phyloP scores from a whole-genome alignment of 441 rosid genomes.

The Dalechampia spathulata region DNA sequence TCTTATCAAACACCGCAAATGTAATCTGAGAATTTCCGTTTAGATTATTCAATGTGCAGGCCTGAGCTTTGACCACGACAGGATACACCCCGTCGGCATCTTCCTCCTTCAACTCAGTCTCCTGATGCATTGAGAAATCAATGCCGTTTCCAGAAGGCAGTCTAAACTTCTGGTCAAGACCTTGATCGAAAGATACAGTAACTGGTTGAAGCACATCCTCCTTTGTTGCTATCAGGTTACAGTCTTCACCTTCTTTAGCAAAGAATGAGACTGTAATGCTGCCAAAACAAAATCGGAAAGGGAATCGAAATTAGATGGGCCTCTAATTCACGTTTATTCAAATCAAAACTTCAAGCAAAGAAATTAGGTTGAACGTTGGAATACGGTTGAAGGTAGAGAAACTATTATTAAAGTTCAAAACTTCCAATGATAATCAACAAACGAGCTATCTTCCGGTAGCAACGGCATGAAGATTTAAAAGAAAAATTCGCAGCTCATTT shows the following conservation, averaged over 20 bases:
- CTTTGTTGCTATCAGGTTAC: constrained; percentile 41
- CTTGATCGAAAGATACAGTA: constrained; percentile 55
- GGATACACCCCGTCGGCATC: constrained; percentile 63
- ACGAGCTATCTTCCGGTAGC: too few relatives aligned
- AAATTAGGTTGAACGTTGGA: too few relatives aligned
- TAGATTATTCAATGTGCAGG: constrained; percentile 23
- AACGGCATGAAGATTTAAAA: too few relatives aligned
- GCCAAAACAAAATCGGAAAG: too few relatives aligned
- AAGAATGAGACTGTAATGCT: constrained; percentile 77
- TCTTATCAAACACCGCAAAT: constrained; percentile 72
- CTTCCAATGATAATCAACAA: too few relatives aligned
- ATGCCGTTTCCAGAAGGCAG: constrained; percentile 71
- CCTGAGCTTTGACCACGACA: constrained; percentile 64
- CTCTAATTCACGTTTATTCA: too few relatives aligned
- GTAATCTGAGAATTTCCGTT: constrained; percentile 55
- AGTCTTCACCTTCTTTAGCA: constrained; percentile 57
- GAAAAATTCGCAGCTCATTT: too few relatives aligned
- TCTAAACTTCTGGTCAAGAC: constrained; percentile 52
- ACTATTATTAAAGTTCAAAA: too few relatives aligned
- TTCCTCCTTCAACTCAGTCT: constrained; percentile 44
- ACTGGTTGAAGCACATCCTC: constrained; percentile 42
- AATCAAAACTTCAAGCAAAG: too few relatives aligned
- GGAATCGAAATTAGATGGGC: too few relatives aligned
- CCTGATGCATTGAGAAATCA: constrained; percentile 59
- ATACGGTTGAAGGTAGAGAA: too few relatives aligned